Evolutionary conservation across 805 yeast genomes (phyloP), one percentile per base, ranked within the genome.

Genomic region (Cyberlindnera maritima): DNA sequence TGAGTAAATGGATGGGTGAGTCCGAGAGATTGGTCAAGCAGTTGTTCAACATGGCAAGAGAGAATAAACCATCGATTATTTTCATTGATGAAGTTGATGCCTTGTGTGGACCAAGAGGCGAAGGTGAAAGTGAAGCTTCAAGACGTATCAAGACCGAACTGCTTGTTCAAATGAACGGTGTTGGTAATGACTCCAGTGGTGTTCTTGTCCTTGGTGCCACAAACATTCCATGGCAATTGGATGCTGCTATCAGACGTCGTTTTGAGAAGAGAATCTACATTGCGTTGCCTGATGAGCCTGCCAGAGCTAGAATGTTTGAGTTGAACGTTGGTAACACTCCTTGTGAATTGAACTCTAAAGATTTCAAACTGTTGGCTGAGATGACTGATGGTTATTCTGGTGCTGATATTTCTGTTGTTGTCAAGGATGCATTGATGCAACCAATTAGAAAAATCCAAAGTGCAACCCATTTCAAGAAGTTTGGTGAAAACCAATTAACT

Each of bases 1-100:
- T 94, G 3, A 85, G 96, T 55, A 94, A 94, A 67, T 94, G 99
- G 99, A 92, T 92, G 97, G 99, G 99, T 59, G 99, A 94, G 66
- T 84, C 95, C 21, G 99, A 94, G 67, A 81, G 98, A 67, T 78
- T 94, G 47, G 98, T 94, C 23, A 94, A 92, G 66, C 97, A 94
- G 63, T 75, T 94, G 53, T 94, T 94, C 68, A 79, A 85, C 29
- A 88, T 92, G 96, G 99, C 99, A 5, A 77, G 99, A 55, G 99
- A 94, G 65, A 87, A 85, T 62, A 91, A 88, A 62, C 99, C 99
- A 1, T 82, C 96, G 0, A 95, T 94, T 56, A 94, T 94, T 42
- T 94, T 94, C 66, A 94, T 94, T 46, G 99, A 94, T 70, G 99
- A 94, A 67, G 97, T 94, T 31, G 99, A 94, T 68, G 98, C 99